Conservation (phyloP, 2,329 filamentous ascomycete genomes). For the Nigrograna mackinnonii region DNA sequence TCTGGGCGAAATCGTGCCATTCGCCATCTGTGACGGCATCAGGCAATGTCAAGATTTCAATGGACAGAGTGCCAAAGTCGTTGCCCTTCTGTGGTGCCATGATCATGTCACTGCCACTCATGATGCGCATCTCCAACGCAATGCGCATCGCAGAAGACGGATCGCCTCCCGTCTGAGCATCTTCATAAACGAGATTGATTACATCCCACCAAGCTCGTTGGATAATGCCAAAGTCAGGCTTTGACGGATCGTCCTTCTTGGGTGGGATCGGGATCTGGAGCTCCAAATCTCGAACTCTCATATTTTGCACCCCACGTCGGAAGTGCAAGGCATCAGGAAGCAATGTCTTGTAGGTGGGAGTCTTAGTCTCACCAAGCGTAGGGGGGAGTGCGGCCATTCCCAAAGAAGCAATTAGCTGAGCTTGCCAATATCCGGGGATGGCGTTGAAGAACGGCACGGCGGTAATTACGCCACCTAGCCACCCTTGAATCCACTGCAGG, state of each 20-base stretch:
- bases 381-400: slow-evolving; percentile 28
- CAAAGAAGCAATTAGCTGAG: slow-evolving; percentile 37
- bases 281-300: slow-evolving; percentile 51
- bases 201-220: slow-evolving; percentile 57
- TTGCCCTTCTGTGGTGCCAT: slow-evolving; percentile 52
- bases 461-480: slow-evolving; percentile 42
- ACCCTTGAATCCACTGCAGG: slow-evolving; percentile 43
- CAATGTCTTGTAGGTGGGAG: slow-evolving; percentile 39
- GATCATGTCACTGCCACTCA: slow-evolving; percentile 45
- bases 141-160: slow-evolving; percentile 44
- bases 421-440: slow-evolving; percentile 40
- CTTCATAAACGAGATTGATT: slow-evolving; percentile 49
- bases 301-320: slow-evolving; percentile 51
- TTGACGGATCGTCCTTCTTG: slow-evolving; percentile 26
- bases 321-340: slow-evolving; percentile 54
- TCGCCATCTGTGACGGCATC: slow-evolving; percentile 40
- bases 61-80: slow-evolving; percentile 45
- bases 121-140: slow-evolving; percentile 51
- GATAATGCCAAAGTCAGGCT: slow-evolving; percentile 48
- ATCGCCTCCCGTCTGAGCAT: slow-evolving; percentile 24
- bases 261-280: slow-evolving; percentile 50
- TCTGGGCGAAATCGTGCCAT: slow-evolving; percentile 48
- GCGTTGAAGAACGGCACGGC: slow-evolving; percentile 34
- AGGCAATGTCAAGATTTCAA: slow-evolving; percentile 49
- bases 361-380: slow-evolving; percentile 23